Evolutionary conservation across 352 stramenopile species (phyloP).

Genomic region (Pythium apleroticum): DNA sequence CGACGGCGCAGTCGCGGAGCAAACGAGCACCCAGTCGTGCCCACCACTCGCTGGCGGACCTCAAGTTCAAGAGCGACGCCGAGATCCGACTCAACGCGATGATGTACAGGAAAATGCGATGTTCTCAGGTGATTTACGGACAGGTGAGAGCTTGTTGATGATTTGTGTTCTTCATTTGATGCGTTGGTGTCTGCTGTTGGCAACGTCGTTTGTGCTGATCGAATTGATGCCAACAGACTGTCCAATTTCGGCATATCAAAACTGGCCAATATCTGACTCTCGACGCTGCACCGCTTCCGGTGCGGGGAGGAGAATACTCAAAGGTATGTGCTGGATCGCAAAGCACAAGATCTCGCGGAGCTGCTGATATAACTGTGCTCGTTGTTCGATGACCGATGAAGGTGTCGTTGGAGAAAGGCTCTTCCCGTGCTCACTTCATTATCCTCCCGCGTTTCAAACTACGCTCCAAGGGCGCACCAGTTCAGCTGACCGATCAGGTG

Average conservation of each 20-base stretch:
- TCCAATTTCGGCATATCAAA: conserved; percentile 66
- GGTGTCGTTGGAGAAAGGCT: conserved; percentile 51
- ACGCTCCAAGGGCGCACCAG: conserved; percentile 56
- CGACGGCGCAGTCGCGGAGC: not conserved
- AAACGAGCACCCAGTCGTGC: conserved; percentile 10
- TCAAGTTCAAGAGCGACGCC: conserved; percentile 71
- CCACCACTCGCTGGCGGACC: conserved; percentile 33
- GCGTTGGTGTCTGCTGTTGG: too few species aligned
- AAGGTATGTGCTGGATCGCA: conserved; percentile 28
- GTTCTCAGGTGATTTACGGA: conserved; percentile 62
- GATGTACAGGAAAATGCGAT: conserved; percentile 69
- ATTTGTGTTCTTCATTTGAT: not conserved
- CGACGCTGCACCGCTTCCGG: conserved; percentile 39
- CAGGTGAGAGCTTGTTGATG: conserved; percentile 33
- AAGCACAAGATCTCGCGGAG: too few species aligned
- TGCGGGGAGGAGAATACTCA: conserved; percentile 54
- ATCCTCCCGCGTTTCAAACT: conserved; percentile 67
- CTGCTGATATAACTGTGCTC: too few species aligned
- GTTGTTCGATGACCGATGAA: conserved; percentile 14
- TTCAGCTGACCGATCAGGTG: conserved; percentile 71
- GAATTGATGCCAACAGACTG: conserved; percentile 30
- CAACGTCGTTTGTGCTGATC: too few species aligned
- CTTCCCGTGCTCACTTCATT: conserved; percentile 47
- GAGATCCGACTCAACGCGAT: conserved; percentile 65
- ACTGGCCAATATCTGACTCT: conserved; percentile 59